Evolutionary conservation across 1,284 basidiomycete genomes (phyloP), one percentile per base, ranked within the genome.

Genomic region (Tilletia horrida): DNA sequence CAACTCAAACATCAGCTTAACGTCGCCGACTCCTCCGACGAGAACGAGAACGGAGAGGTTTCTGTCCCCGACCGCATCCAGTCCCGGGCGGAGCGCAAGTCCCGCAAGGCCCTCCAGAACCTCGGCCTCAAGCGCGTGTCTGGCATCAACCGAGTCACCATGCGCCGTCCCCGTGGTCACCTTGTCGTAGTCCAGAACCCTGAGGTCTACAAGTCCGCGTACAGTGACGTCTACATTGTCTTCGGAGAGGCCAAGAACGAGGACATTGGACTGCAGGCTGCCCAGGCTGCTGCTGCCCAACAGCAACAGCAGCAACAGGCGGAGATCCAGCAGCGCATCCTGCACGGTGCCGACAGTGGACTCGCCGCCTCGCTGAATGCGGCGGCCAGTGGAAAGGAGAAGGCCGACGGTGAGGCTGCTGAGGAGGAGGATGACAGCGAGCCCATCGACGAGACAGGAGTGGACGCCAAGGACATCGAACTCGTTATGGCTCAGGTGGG

Each of bases 191-290:
- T 98, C 77, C 88, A 91, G 70, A 86, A 90, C 69, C 95, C 96
- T 65, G 95, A 98, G 76, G 95, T 98, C 65, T 98, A 92, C 89
- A 97, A 97, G 86, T 93, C 93, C 64, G 89, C 91, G 64, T 92
- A 91, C 84, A 93, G 92, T 80, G 96, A 98, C 84, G 92, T 91
- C 84, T 97, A 98, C 87, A 93, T 98, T 82, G 93, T 98, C 73
- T 98, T 97, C 78, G 95, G 95, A 76, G 95, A 98, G 86, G 93
- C 93, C 75, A 96, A 91, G 90, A 88, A 92, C 75, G 93, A 97
- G 85, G 93, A 97, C 83, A 91, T 91, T 86, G 90, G 89, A 83
- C 87, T 89, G 62, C 88, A 90, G 76, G 90, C 91, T 69, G 91
- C 92, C 83, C 61, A 62, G 61, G 61, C 61, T 25, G 83, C 93